Evolutionary conservation across 495 filamentous ascomycete genomes (phyloP), one percentile per base, ranked within the genome.

Genomic region (Talaromyces proteolyticus): DNA sequence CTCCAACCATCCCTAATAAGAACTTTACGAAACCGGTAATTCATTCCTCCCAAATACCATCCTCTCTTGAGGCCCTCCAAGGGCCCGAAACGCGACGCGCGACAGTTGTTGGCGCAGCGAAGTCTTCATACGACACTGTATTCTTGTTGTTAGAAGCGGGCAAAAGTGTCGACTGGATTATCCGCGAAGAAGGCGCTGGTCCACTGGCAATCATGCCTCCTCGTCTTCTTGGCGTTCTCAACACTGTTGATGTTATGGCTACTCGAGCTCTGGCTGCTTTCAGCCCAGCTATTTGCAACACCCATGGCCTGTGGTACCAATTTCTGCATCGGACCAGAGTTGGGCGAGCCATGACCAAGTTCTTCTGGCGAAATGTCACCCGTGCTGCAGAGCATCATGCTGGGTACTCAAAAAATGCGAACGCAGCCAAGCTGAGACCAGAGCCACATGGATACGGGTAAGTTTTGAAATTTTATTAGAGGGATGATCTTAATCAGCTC

Each of bases 101-200:
- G 1, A 49, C 53, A 4, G 61, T 64, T 14, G 23, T 58, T 12
- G 59, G 59, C 14, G 59, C 47, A 0, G 50, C 59, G 14, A 64
- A 64, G 45, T 64, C 61, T 19, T 51, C 59, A 0, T 64, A 57
- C 24, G 61, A 64, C 18, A 49, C 57, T 0, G 50, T 60, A 0
- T 64, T 56, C 38, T 42, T 60, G 7, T 42, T 62, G 4, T 40
- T 50, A 14, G 24, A 29, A 19, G 53, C 57, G 4, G 74, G 74
- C 2, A 75, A 75, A 52, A 58, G 66, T 29, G 82, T 93, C 0
- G 69, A 87, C 47, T 88, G 83, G 87, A 70, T 92, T 0, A 88
- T 94, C 44, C 73, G 88, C 45, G 76, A 81, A 20, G 79, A 73
- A 6, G 86, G 86, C 2, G 73, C 80, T 52, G 86, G 85, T 0